Evolutionary conservation across 345 rosid genomes (phyloP), one percentile per base, ranked within the genome.

Genomic region (Lepidium sativum): DNA sequence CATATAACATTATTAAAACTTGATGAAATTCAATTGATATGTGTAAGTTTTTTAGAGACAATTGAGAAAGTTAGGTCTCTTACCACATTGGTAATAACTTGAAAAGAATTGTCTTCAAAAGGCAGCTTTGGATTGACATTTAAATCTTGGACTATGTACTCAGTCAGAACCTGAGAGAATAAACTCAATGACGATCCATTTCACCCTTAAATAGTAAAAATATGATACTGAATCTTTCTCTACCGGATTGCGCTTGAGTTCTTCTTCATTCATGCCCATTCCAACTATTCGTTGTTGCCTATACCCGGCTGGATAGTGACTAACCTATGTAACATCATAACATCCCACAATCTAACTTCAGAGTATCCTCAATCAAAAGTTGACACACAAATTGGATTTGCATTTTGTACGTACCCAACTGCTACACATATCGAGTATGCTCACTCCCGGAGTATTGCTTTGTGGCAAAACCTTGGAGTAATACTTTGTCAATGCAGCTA

Each of bases 361-460:
- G 48, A 8, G 17, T 17, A 38, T 70, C 39, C 63, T 40, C 25
- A 23, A 17, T 3, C 15, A 9, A 32, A 48, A 1, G 1, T 9
- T 11, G 25, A 40, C 45, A 25, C 55, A 31, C 6, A 27, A 6
- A 10, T 2, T 14, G 31, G 34, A 35, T 40, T 20, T 21, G 34
- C 15, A 48, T 17, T 56, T 27, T 21, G 32, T 17, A 17, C 89
- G 48, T 75, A 89, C 97, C 97, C 97, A 89, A 83, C 97, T 89
- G 79, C 98, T 84, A 77, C 91, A 92, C 85, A 86, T 83, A 73
- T 92, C 97, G n/a, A 87, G 82, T 58, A 92, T 82, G 81, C 90
- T 82, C 33, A 79, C 78, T 79, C 92, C 96, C 8, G 94, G 91
- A 49, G 85, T 82, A 53, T 78, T 69, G 69, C 87, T 83, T 50